These are phyloP conservation scores for Geopyxis carbonaria DNA, from an alignment of 495 filamentous ascomycete genomes.

Conservation along the genomic window DNA sequence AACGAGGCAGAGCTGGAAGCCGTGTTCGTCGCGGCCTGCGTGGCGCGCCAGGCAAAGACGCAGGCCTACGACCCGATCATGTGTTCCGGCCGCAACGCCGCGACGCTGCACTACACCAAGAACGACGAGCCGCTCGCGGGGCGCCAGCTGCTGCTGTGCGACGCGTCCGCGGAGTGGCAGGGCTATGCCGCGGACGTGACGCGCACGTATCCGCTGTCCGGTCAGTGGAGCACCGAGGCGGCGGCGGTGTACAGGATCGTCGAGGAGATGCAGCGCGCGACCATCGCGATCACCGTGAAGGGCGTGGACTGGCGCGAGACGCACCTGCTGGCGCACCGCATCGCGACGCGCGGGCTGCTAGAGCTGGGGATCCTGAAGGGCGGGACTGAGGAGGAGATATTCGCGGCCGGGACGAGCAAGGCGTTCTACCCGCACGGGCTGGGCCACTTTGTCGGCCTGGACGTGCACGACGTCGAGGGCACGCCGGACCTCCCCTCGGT, in stretches of 20 bases:
- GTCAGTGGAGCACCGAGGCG: slow-evolving; percentile 46
- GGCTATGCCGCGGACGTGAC: slow-evolving; percentile 89
- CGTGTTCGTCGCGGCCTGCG: slow-evolving; percentile 51
- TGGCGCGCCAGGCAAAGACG: slow-evolving; percentile 48
- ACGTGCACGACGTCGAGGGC: slow-evolving; percentile 66
- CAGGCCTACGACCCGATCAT: slow-evolving; percentile 84
- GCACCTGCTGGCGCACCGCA: slow-evolving; percentile 50
- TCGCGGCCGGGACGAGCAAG: slow-evolving; percentile 45
- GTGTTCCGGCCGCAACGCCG: slow-evolving; percentile 58
- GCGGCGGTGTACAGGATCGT: slow-evolving; percentile 59
- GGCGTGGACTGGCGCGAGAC: slow-evolving; percentile 51
- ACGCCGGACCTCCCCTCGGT: slow-evolving; percentile 25
- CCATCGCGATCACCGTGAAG: slow-evolving; percentile 46
- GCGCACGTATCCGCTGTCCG: slow-evolving; percentile 60
- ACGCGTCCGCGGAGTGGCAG: slow-evolving; percentile 70
- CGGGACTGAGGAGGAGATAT: slow-evolving; percentile 46
- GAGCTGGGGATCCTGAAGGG: slow-evolving; percentile 46
- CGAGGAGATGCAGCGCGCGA: slow-evolving; percentile 64
- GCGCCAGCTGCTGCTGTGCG: slow-evolving; percentile 57
- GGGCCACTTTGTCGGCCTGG: slow-evolving; percentile 77
- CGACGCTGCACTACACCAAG: slow-evolving; percentile 65
- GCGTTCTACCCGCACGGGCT: slow-evolving; percentile 88
- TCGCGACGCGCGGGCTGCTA: slow-evolving; percentile 54
- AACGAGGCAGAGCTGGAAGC: slow-evolving; percentile 78
- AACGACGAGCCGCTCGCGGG: slow-evolving; percentile 56